phyloP scores from a whole-genome alignment of 441 rosid genomes.

The Monsonia emarginata region DNA sequence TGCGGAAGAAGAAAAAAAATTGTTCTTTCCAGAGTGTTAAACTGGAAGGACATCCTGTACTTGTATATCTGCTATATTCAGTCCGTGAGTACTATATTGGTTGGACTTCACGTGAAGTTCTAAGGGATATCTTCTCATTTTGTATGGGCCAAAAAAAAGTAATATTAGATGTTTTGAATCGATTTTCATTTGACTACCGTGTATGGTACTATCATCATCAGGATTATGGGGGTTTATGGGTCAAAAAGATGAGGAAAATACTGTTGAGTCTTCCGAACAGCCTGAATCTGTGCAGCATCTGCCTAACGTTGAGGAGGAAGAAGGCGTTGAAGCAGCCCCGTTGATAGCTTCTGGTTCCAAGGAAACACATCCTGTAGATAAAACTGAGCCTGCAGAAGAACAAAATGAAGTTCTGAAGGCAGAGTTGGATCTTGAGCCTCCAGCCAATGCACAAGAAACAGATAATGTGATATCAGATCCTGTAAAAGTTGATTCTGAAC shows the following conservation, averaged over 20 bases:
- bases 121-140: neutral
- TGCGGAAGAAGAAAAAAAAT: neutral
- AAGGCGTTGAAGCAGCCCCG: conserved; percentile 27
- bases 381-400: conserved; percentile 25
- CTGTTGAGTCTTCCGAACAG: conserved; percentile 25
- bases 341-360: conserved; percentile 17
- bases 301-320: conserved; percentile 30
- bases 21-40: neutral
- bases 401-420: conserved; percentile 26
- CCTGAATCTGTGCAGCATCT: conserved; percentile 28
- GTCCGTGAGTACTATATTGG: neutral
- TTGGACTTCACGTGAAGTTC: neutral
- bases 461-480: conserved; percentile 28
- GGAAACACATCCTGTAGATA: conserved; percentile 9
- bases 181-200: conserved; percentile 63
- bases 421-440: conserved; percentile 24
- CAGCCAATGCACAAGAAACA: conserved; percentile 26
- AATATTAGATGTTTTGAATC: conserved; percentile 6
- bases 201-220: conserved; percentile 40
- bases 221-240: conserved; percentile 57
- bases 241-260: conserved; percentile 40
- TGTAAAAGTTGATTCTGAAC: conserved; percentile 36
- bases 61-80: neutral
- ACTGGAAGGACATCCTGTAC: neutral
- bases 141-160: neutral